Percentiles rank a stretch among this genome's conserved stretches.
Conservation (phyloP, 1,139 yeast species). For the Suhomyces maxii region DNA sequence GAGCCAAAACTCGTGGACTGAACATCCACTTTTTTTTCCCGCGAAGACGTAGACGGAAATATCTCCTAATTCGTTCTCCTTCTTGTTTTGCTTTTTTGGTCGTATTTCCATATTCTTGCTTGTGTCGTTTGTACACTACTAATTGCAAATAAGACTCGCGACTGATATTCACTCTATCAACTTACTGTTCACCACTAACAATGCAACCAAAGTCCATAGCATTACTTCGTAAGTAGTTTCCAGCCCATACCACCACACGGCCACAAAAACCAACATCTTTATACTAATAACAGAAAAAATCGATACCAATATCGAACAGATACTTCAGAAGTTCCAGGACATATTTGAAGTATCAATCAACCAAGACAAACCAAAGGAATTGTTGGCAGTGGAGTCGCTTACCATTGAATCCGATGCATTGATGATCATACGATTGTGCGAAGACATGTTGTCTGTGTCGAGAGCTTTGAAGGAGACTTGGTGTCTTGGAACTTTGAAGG, state of each 20-base stretch:
- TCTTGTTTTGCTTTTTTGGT: too few species aligned
- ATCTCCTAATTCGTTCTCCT: too few species aligned
- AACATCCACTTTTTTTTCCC: too few species aligned
- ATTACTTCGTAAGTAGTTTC: conserved; percentile 36
- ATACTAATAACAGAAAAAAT: conserved; percentile 37
- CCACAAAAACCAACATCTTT: conserved; percentile 10
- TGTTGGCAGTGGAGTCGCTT: conserved; percentile 53
- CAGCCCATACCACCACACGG: conserved; percentile 14
- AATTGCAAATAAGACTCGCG: too few species aligned
- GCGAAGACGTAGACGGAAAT: too few species aligned
- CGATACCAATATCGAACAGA: conserved; percentile 43
- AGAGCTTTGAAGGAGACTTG: conserved; percentile 54
- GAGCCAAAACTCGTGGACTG: too few species aligned
- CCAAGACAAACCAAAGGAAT: conserved; percentile 50
- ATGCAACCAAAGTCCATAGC: conserved; percentile 50
- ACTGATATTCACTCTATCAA: neutral
- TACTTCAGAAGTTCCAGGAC: conserved; percentile 45
- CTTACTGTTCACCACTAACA: neutral
- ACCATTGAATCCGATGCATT: conserved; percentile 57
- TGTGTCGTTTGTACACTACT: too few species aligned
- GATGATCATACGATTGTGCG: conserved; percentile 51
- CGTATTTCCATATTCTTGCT: too few species aligned
- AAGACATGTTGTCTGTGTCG: conserved; percentile 52
- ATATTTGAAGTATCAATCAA: conserved; percentile 45
- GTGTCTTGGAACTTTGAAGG: conserved; percentile 55